phyloP scores from a whole-genome alignment of 1,139 yeast genomes.

The Casaregolazyma lundiana region DNA sequence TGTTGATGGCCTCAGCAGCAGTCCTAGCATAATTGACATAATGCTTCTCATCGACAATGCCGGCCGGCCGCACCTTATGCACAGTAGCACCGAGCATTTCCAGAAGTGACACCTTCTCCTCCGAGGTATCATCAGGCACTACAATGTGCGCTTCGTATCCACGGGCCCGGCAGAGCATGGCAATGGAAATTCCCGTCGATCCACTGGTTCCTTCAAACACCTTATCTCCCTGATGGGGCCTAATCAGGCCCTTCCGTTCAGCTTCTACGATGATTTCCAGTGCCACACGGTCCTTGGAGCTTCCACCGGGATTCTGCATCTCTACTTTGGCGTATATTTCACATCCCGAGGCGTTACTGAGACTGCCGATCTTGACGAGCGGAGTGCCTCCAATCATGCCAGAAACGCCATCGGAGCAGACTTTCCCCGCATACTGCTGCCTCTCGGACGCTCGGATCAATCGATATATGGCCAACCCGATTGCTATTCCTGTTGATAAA shows the following conservation, averaged over 20 bases:
- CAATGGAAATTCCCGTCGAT: conserved; percentile 91
- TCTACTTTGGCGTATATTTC: conserved; percentile 85
- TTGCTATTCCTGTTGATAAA: conserved; percentile 2
- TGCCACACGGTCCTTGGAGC: conserved; percentile 94
- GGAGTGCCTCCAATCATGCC: conserved; percentile 89
- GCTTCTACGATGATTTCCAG: conserved; percentile 71
- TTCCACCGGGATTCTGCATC: conserved; percentile 86
- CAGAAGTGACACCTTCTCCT: conserved; percentile 70
- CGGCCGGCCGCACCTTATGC: conserved; percentile 90
- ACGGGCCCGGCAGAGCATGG: conserved; percentile 77
- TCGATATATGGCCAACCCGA: neutral
- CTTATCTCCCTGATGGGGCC: conserved; percentile 57
- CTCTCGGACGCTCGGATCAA: neutral
- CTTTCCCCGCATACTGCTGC: conserved; percentile 1
- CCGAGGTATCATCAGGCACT: conserved; percentile 90
- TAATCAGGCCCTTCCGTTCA: conserved; percentile 54
- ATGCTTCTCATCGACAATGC: conserved; percentile 89
- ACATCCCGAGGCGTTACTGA: conserved; percentile 74
- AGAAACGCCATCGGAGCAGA: conserved; percentile 40
- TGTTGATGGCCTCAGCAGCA: conserved; percentile 54
- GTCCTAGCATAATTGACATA: conserved; percentile 83
- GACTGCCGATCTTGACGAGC: conserved; percentile 66
- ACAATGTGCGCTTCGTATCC: conserved; percentile 91
- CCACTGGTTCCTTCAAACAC: conserved; percentile 95
- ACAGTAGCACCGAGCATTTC: conserved; percentile 75